Percentiles rank a stretch among this genome's conserved stretches.
Conservation (phyloP, 805 yeast species). For the Pichia sporocuriosa region DNA sequence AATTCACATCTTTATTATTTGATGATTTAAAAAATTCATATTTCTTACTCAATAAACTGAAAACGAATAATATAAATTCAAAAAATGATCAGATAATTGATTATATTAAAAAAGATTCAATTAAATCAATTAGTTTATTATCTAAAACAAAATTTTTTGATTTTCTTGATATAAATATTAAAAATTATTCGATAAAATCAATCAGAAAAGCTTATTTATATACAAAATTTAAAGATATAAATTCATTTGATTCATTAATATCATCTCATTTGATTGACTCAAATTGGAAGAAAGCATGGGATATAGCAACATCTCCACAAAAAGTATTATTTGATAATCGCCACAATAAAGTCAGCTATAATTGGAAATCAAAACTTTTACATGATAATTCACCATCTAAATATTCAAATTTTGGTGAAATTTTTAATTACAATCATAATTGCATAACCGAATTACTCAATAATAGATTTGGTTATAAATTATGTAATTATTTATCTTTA, state of each 20-base stretch:
- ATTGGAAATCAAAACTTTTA: background rate
- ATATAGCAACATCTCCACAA: background rate
- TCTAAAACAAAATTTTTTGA: slow-evolving; percentile 15
- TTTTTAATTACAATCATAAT: background rate
- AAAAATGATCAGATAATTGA: background rate
- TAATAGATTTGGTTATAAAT: background rate
- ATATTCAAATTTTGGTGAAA: background rate
- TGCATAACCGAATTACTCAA: background rate
- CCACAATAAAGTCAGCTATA: background rate
- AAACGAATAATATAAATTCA: background rate
- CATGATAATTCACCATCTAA: background rate
- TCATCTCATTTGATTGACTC: slow-evolving; percentile 11
- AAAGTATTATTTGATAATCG: background rate
- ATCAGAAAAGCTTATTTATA: slow-evolving; percentile 13
- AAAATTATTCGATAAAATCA: slow-evolving; percentile 8
- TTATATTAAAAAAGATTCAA: background rate
- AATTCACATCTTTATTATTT: background rate
- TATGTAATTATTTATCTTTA: background rate
- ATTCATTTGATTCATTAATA: slow-evolving; percentile 21
- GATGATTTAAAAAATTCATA: slow-evolving; percentile 2
- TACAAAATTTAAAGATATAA: slow-evolving; percentile 12
- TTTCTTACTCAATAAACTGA: background rate
- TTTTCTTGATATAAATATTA: slow-evolving; percentile 16
- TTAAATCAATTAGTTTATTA: slow-evolving; percentile 1
- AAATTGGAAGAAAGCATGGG: slow-evolving; percentile 10